Evolutionary conservation across 176 grass and related monocot genomes (phyloP), one percentile per base, ranked within the genome.

Genomic region (Carex kokanica): DNA sequence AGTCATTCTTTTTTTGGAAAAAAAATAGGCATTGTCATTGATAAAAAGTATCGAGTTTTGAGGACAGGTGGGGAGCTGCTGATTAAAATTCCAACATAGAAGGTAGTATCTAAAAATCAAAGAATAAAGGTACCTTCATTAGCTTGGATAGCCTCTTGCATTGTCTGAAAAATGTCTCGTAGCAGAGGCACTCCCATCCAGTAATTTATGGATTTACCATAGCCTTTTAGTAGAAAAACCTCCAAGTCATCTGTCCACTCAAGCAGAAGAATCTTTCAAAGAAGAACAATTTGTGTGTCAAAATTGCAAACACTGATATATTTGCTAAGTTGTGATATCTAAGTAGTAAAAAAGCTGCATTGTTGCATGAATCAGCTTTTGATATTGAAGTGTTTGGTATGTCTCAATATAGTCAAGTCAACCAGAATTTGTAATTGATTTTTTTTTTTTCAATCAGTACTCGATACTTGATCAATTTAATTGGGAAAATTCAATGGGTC

Each of bases 211-310:
- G 96, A 93, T 64, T 95, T 85, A 49, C 96, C 96, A 80, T 99
- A 99, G 78, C 96, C 92, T 84, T 99, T 99, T 47, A 99, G 89
- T 40, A 99, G 40, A 85, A 99, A 99, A 66, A 66, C 88, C 69
- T 99, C 96, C 83, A 99, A 84, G 88, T 99, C 96, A 90, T 99
- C 96, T 72, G 93, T 93, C 96, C 96, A 95, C 32, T 99, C 96
- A 45, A 99, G 91, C 31, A 89, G 74, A 88, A 71, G 66, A 78
- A 95, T 87, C 96, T 99, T 78, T 71, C 25, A 91, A 74, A 60
- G 1, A 91, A 83, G 86, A 74, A 79, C 36, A 78, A 52, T 52
- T 55, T 12, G 31, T 55, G 20, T 75, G 62, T 60, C 20, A 47
- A 80, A 54, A 4, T 36, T 58, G 45, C 14, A 1, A 34, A 70